phyloP scores from a whole-genome alignment of 495 filamentous ascomycete species.

The Podospora fimiseda region DNA sequence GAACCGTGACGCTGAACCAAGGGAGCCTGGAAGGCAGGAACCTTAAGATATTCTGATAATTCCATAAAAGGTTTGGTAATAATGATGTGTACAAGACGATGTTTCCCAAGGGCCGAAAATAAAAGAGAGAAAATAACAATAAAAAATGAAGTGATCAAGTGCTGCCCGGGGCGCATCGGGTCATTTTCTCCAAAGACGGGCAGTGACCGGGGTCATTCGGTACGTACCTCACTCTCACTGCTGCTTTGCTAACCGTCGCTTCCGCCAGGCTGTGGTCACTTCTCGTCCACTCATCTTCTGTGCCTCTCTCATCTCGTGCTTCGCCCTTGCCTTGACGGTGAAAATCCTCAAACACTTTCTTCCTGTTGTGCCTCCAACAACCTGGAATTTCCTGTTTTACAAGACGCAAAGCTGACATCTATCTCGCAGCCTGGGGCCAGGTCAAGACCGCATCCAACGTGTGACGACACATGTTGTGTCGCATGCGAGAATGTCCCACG shows the following conservation, averaged over 20 bases:
- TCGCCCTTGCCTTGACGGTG: neutral
- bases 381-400: no score
- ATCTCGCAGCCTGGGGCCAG: no score
- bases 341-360: no score
- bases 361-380: no score
- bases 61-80: constrained; percentile 13
- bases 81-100: constrained; percentile 23
- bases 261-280: no score
- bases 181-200: neutral
- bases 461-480: neutral
- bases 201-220: neutral
- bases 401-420: no score
- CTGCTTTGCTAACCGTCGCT: no score
- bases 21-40: neutral
- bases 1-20: no score
- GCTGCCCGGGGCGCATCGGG: no score
- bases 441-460: neutral
- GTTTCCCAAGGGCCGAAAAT: constrained; percentile 16
- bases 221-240: no score
- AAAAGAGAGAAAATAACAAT: no score
- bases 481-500: constrained; percentile 4
- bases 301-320: constrained; percentile 5
- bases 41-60: constrained; percentile 17
- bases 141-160: no score
- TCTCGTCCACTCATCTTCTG: neutral